Base-by-base conservation (phyloP, 2,329 filamentous ascomycete species). In the Didymella lethalis region DNA sequence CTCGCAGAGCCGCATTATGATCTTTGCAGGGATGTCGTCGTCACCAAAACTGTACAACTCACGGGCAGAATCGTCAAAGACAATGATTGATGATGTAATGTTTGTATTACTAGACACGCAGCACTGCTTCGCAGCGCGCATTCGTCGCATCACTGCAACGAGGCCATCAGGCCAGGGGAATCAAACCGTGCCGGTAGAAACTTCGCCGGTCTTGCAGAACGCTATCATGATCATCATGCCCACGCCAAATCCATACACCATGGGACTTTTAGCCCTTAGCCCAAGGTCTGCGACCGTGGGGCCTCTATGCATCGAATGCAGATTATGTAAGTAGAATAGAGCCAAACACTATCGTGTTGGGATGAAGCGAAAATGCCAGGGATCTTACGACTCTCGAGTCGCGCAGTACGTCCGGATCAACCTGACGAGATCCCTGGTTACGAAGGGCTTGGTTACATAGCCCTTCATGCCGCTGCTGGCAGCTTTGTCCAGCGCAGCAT, bases 381-480 rank as follows among this genome's bases (percentile, higher is more conserved):
- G 20, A 26, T n/a, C 48, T 32, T 43, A 59, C 41, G 56, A 54
- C 41, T 54, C 56, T 34, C 47, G 60, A 31, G 40, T 56, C 28
- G 66, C 65, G 64, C 80, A 82, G 61, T 82, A 81, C 64, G 82
- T 79, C 49, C 77, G 69, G 62, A 89, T 88, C 67, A 89, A 74
- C 59, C 83, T 81, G 74, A 88, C 85, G 65, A 89, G 77, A 73
- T 89, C 87, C 54, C 82, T 75, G 54, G 88, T 77, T 70, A 87
- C 87, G 72, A 87, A 89, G 7, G 87, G 88, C 70, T 90, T 90
- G 38, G 86, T 88, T 81, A 90, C 85, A 66, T 88, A 88, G 2
- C 87, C 87, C 70, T 85, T 86, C 82, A 90, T 90, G 36, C 87
- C 88, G 6, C 85, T 86, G 66, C 82, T 81, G 7, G 82, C 85